Evolutionary conservation across 495 filamentous ascomycete species (phyloP).

Genomic region (Aspergillus leporis): DNA sequence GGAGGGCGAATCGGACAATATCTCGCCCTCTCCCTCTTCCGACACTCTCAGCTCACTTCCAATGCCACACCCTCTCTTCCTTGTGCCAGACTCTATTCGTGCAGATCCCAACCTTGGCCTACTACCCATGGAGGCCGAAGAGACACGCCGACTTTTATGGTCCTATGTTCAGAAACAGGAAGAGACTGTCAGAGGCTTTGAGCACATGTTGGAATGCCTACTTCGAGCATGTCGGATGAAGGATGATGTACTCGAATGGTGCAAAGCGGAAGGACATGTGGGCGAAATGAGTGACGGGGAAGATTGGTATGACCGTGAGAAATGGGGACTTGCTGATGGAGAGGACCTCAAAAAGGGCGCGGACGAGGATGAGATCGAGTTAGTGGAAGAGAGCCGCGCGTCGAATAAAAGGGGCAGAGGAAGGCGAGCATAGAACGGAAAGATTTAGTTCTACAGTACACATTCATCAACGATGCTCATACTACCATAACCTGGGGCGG

Average conservation of each 20-base stretch:
- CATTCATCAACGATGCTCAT: background rate
- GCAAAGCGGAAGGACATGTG: conserved; percentile 85
- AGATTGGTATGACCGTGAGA: conserved; percentile 92
- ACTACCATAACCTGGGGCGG: conserved; percentile 27
- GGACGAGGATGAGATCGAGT: conserved; percentile 86
- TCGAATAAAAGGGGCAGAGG: conserved; percentile 61
- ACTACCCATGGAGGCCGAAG: conserved; percentile 79
- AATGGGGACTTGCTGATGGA: conserved; percentile 71
- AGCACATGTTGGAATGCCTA: conserved; percentile 73
- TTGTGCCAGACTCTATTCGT: conserved; percentile 65
- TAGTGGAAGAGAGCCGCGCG: conserved; percentile 70
- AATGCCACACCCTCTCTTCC: conserved; percentile 81
- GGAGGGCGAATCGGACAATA: conserved; percentile 30
- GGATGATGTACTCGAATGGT: conserved; percentile 78
- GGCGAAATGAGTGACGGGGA: conserved; percentile 88
- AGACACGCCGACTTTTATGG: conserved; percentile 79
- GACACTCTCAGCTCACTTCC: conserved; percentile 49
- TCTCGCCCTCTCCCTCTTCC: conserved; percentile 48
- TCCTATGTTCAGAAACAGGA: conserved; percentile 94
- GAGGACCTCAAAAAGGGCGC: conserved; percentile 88
- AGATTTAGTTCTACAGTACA: background rate
- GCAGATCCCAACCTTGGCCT: conserved; percentile 80
- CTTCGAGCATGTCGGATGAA: conserved; percentile 76
- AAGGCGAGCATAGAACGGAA: conserved; percentile 31
- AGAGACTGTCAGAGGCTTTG: conserved; percentile 81